Percentiles rank a stretch among this genome's conserved stretches.
phyloP scores from a whole-genome alignment of 2,329 filamentous ascomycete species.

The Ceratocystis variospora region DNA sequence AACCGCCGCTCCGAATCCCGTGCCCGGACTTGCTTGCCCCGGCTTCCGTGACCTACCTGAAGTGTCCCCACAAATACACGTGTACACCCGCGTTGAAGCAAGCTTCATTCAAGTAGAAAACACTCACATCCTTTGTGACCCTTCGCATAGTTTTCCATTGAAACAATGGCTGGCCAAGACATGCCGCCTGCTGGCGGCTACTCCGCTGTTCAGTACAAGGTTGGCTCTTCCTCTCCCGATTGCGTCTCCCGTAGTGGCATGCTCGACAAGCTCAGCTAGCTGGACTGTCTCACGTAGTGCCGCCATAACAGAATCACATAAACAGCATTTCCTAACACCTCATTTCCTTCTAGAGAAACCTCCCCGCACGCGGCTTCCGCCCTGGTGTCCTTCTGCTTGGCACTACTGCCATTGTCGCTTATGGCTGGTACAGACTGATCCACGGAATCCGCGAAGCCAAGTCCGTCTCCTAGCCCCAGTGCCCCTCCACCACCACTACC shows the following conservation, averaged over 20 bases:
- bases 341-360: conserved; percentile 53
- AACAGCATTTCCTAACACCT: not conserved
- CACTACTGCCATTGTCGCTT: conserved; percentile 66
- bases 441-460: conserved; percentile 80
- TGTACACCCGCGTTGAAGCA: not conserved
- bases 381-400: conserved; percentile 66
- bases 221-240: conserved; percentile 29
- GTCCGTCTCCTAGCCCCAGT: conserved; percentile 38
- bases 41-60: not conserved
- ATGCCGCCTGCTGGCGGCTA: conserved; percentile 94
- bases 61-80: not conserved
- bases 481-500: not conserved
- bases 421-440: conserved; percentile 78
- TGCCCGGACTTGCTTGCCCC: not conserved
- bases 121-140: not conserved
- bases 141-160: not conserved
- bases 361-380: conserved; percentile 80
- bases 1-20: not conserved
- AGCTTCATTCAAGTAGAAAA: not conserved
- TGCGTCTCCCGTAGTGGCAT: not conserved
- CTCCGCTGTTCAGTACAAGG: conserved; percentile 92
- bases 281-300: not conserved
- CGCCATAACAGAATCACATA: not conserved
- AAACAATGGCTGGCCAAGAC: conserved; percentile 47
- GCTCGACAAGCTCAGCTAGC: too few species aligned